Evolutionary conservation across 1,284 basidiomycete species (phyloP), one percentile per base, ranked within the genome.

Genomic region (Cryptococcus sp.): DNA sequence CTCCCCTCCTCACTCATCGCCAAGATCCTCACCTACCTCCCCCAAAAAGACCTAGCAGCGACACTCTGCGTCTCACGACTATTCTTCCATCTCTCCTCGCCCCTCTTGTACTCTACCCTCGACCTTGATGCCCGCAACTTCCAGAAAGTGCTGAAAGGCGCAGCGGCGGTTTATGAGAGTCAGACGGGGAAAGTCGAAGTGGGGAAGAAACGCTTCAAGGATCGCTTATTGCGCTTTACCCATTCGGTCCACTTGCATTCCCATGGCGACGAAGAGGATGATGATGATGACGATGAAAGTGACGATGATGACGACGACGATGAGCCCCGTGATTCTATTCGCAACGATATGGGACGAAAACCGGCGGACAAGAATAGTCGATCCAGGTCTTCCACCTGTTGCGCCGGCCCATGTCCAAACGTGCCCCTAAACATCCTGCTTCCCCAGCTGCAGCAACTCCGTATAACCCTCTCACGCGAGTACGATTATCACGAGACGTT

Each of bases 401-500:
- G 2, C 8, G 13, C 30, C 30, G 17, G 3, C 35, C 47, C 5
- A 30, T 62, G 61, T 46, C 61, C 61, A 3, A 50, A 53, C 25
- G 42, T 57, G 2, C 22, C 61, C 13, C 47, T 62, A 13, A 53
- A 38, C 23, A 35, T 22, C 4, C 40, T 62, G 16, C 47, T 56
- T 48, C 61, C 61, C 2, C 30, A 47, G 16, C 43, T 62, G 13
- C 20, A 50, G 1, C 52, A 25, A 11, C 40, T 62, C 11, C n/a
- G 51, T 35, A 53, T 62, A 38, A 49, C 59, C 43, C 49, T 62
- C 22, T 38, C 54, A 3, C 54, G 58, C 23, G 57, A 27, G 20
- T 62, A 47, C 47, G 61, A 62, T 45, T 62, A 62, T 40, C 61
- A 62, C 42, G 42, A 48, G 11, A 50, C 55, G 23, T 62, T 62